Conservation (phyloP, 2,329 filamentous ascomycete species). For the Neurospora sp. region DNA sequence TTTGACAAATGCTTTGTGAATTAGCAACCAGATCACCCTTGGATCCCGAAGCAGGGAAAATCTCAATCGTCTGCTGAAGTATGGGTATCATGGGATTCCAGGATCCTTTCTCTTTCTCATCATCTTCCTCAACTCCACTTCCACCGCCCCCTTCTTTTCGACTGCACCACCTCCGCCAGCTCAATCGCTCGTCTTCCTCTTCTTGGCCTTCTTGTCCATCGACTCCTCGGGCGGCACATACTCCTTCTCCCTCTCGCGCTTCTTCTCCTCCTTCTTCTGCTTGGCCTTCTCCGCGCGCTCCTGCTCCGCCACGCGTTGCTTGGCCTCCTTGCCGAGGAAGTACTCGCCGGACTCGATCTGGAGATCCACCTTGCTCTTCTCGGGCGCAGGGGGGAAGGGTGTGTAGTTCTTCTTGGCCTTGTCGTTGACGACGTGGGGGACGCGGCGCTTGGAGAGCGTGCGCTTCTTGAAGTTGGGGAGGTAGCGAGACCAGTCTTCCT, state of each 20-base stretch:
- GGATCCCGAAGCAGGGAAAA: not conserved
- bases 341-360: slow-evolving; percentile 98
- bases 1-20: not conserved
- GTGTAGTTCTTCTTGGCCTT: slow-evolving; percentile 94
- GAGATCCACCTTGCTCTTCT: slow-evolving; percentile 97
- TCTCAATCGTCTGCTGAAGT: not conserved
- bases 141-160: slow-evolving; percentile 20
- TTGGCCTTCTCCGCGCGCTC: slow-evolving; percentile 77
- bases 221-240: slow-evolving; percentile 81
- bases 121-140: slow-evolving; percentile 11
- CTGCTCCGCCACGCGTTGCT: slow-evolving; percentile 72
- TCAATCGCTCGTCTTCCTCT: slow-evolving; percentile 41
- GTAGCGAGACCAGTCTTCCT: slow-evolving; percentile 93
- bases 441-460: slow-evolving; percentile 72
- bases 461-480: slow-evolving; percentile 95
- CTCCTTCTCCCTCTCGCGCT: slow-evolving; percentile 73
- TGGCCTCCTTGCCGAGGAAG: slow-evolving; percentile 86
- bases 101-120: slow-evolving; percentile 1
- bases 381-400: slow-evolving; percentile 89
- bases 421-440: slow-evolving; percentile 79
- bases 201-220: slow-evolving; percentile 50
- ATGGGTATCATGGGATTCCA: slow-evolving; percentile 15
- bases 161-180: not conserved
- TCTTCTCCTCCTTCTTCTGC: slow-evolving; percentile 79
- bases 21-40: not conserved